A percentile compares a stretch with the other conserved stretches of the same genome.
These are phyloP conservation scores for Calycina herbarum DNA, from an alignment of 2,329 filamentous ascomycete genomes.

Conservation along the genomic window DNA sequence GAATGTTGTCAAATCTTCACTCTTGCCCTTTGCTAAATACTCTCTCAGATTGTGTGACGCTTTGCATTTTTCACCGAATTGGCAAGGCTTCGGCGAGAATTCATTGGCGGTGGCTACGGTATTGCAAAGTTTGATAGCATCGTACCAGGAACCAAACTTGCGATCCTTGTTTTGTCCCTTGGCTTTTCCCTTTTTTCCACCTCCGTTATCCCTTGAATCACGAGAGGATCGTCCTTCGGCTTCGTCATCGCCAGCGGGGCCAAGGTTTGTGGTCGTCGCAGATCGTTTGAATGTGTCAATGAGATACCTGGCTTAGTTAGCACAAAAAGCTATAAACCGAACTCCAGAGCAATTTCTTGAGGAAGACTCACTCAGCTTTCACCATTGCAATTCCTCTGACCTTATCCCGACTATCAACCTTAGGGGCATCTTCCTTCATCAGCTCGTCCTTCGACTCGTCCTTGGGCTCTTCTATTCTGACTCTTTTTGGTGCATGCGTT, in stretches of 20 bases:
- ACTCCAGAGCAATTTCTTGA: neutral
- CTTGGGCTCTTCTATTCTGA: conserved; percentile 48
- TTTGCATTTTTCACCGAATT: conserved; percentile 77
- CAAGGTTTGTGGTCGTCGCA: conserved; percentile 8
- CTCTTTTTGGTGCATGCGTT: conserved; percentile 56
- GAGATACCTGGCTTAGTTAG: conserved; percentile 30
- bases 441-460: neutral
- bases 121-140: conserved; percentile 75
- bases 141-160: conserved; percentile 76
- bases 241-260: conserved; percentile 48
- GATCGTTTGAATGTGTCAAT: conserved; percentile 26
- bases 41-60: conserved; percentile 80
- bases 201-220: conserved; percentile 40
- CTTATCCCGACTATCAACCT: conserved; percentile 30
- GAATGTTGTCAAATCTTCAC: conserved; percentile 75
- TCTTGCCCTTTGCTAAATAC: conserved; percentile 81
- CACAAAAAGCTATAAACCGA: neutral
- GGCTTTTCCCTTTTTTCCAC: conserved; percentile 58
- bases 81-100: conserved; percentile 77
- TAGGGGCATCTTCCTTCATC: conserved; percentile 9
- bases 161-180: conserved; percentile 82
- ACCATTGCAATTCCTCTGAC: conserved; percentile 36
- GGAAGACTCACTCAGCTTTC: conserved; percentile 35
- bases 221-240: conserved; percentile 50
- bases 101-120: conserved; percentile 71